Percentiles rank a stretch among this genome's conserved stretches.
These are phyloP conservation scores for Termitomyces bulborhizus DNA, from an alignment of 768 basidiomycete species.

Conservation along the genomic window DNA sequence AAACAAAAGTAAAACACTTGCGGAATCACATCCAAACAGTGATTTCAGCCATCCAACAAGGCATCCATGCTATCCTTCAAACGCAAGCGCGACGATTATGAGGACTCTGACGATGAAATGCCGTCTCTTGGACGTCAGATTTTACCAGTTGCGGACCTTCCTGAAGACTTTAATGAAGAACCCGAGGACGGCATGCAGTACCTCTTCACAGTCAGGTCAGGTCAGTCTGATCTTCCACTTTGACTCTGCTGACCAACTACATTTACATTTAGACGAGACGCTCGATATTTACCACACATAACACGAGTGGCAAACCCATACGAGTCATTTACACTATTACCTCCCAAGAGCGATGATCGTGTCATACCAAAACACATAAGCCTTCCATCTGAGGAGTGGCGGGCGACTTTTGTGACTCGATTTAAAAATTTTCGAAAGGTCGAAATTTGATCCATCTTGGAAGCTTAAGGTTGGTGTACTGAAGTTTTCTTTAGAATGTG, in stretches of 20 bases:
- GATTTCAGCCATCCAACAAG: background rate
- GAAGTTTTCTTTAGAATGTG: constrained; percentile 46
- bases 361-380: constrained; percentile 22
- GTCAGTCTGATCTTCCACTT: constrained; percentile 28
- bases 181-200: constrained; percentile 76
- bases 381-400: constrained; percentile 69
- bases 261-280: constrained; percentile 53
- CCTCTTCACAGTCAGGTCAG: constrained; percentile 79
- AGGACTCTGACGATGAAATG: constrained; percentile 57
- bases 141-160: constrained; percentile 76
- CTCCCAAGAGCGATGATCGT: constrained; percentile 14
- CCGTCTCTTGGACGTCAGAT: constrained; percentile 61
- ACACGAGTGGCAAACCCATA: constrained; percentile 70
- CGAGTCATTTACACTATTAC: constrained; percentile 29
- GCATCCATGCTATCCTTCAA: constrained; percentile 32
- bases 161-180: constrained; percentile 56
- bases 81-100: constrained; percentile 47
- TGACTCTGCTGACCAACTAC: constrained; percentile 1
- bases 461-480: constrained; percentile 1
- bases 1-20: background rate
- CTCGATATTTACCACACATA: constrained; percentile 54
- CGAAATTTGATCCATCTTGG: constrained; percentile 3
- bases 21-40: background rate
- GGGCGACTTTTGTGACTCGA: constrained; percentile 43
- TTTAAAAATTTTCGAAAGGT: constrained; percentile 68